phyloP scores from a whole-genome alignment of 768 basidiomycete species.

The Gelatoporia subvermispora region DNA sequence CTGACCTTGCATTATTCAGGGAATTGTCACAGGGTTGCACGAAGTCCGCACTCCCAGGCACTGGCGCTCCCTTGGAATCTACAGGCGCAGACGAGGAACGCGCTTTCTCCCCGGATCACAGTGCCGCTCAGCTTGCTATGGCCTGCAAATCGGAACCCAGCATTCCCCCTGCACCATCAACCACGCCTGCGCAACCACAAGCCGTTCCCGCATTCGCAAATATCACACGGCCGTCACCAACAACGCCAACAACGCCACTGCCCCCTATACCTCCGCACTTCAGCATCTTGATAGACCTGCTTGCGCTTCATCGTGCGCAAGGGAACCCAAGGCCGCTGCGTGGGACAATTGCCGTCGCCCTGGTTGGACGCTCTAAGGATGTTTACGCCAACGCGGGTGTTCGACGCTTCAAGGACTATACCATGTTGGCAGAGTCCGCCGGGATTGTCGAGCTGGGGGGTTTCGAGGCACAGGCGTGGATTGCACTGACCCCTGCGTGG shows the following conservation, averaged over 20 bases:
- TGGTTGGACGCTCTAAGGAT: not conserved
- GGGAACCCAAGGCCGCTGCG: not conserved
- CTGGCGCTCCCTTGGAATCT: too few relatives aligned
- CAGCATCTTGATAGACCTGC: not conserved
- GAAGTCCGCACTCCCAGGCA: too few relatives aligned
- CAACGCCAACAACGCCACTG: not conserved
- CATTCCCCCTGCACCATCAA: too few relatives aligned
- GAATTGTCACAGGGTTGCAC: too few relatives aligned
- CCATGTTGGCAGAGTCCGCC: not conserved
- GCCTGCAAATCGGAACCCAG: too few relatives aligned
- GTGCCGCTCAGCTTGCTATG: too few relatives aligned
- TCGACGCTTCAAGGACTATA: not conserved
- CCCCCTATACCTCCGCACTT: not conserved
- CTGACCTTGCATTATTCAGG: too few relatives aligned
- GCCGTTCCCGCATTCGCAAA: too few relatives aligned
- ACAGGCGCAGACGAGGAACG: too few relatives aligned
- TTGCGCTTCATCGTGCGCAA: not conserved
- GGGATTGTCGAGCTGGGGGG: constrained; percentile 1
- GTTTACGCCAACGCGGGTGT: not conserved
- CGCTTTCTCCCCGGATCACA: too few relatives aligned
- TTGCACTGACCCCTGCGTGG: not conserved
- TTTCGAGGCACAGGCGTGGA: not conserved
- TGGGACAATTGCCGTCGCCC: not conserved
- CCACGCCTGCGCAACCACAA: too few relatives aligned
- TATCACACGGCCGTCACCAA: too few relatives aligned